Conservation (phyloP, 2,329 filamentous ascomycete species). For the Aspergillus ochraceoroseus region DNA sequence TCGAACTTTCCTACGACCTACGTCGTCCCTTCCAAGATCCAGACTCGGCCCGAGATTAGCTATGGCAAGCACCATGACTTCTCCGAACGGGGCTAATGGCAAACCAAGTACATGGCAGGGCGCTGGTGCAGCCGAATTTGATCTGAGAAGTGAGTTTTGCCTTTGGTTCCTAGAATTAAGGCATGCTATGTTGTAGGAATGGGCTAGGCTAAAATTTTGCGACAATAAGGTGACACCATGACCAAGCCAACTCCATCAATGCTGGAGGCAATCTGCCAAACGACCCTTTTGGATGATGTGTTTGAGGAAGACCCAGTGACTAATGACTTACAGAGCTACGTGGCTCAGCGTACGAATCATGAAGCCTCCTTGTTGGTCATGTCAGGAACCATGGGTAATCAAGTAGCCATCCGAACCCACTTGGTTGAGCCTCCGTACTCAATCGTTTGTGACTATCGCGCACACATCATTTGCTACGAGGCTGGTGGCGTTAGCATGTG, state of each 20-base stretch:
- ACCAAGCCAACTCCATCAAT: slow-evolving; percentile 76
- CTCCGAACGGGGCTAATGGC: slow-evolving; percentile 17
- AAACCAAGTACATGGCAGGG: slow-evolving; percentile 36
- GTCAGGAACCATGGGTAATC: slow-evolving; percentile 93
- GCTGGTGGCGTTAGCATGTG: slow-evolving; percentile 65
- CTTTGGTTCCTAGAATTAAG: not conserved
- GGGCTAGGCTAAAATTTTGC: not conserved
- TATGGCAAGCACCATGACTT: slow-evolving; percentile 23
- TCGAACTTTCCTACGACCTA: slow-evolving; percentile 5
- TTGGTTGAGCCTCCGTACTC: slow-evolving; percentile 73
- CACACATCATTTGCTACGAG: slow-evolving; percentile 67
- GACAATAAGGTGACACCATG: slow-evolving; percentile 56
- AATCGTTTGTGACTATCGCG: slow-evolving; percentile 71
- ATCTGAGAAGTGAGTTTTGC: slow-evolving; percentile 48
- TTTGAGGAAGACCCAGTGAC: slow-evolving; percentile 76
- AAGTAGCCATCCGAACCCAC: slow-evolving; percentile 73
- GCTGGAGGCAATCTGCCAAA: slow-evolving; percentile 70
- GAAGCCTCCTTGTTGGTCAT: slow-evolving; percentile 74
- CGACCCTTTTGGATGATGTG: slow-evolving; percentile 78
- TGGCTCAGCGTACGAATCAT: slow-evolving; percentile 69
- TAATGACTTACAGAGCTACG: slow-evolving; percentile 65
- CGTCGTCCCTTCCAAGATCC: slow-evolving; percentile 10
- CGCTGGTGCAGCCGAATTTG: slow-evolving; percentile 53
- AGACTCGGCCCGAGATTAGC: slow-evolving; percentile 13
- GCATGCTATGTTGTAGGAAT: not conserved